A percentile compares a stretch with the other conserved stretches of the same genome.
Conservation (phyloP, 805 yeast genomes). For the Saccharomycopsis sp. region DNA sequence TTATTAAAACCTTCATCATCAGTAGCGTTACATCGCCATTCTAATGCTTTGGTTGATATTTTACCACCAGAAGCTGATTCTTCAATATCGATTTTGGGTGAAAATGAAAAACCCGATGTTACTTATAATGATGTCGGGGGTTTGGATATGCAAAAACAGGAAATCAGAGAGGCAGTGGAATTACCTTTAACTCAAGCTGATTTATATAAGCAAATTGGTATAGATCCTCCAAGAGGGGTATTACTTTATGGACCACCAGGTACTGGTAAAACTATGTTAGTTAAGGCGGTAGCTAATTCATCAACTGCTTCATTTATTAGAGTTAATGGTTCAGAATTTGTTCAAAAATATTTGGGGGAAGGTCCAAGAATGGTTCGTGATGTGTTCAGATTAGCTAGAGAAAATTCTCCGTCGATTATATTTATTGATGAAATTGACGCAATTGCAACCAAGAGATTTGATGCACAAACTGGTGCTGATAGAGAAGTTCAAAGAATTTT, state of each 20-base stretch:
- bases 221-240: slow-evolving; percentile 98
- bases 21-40: slow-evolving; percentile 96
- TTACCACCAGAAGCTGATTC: slow-evolving; percentile 99
- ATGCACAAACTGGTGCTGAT: slow-evolving; percentile 99
- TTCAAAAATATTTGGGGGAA: slow-evolving; percentile 96
- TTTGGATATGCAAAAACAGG: slow-evolving; percentile 97
- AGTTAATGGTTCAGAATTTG: slow-evolving; percentile 97
- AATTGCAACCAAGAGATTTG: slow-evolving; percentile 97
- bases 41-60: slow-evolving; percentile 94
- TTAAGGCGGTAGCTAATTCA: slow-evolving; percentile 96
- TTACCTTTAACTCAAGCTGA: slow-evolving; percentile 94
- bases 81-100: slow-evolving; percentile 88
- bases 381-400: slow-evolving; percentile 94
- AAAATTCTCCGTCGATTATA: slow-evolving; percentile 93
- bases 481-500: slow-evolving; percentile 98
- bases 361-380: slow-evolving; percentile 99
- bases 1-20: slow-evolving; percentile 89
- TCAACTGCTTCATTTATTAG: slow-evolving; percentile 94
- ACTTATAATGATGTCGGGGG: slow-evolving; percentile 99
- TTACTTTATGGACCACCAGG: slow-evolving; percentile 99
- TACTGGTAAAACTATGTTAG: slow-evolving; percentile 98
- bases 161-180: slow-evolving; percentile 97
- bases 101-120: slow-evolving; percentile 86
- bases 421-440: slow-evolving; percentile 99
- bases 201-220: slow-evolving; percentile 93